phyloP scores from a whole-genome alignment of 495 filamentous ascomycete genomes.

The Glarea lozoyensis region DNA sequence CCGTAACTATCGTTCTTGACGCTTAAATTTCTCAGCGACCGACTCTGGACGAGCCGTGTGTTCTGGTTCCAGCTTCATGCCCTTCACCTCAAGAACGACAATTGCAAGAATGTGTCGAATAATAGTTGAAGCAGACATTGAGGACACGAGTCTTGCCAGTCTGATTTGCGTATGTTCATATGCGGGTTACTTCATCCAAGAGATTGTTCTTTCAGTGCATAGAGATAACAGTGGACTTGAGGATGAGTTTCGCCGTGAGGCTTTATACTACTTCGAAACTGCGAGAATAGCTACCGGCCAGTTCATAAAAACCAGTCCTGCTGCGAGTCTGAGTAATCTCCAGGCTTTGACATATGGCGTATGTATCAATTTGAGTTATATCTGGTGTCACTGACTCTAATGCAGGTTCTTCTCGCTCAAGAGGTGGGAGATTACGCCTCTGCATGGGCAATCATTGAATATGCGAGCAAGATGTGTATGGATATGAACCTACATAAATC shows the following conservation, averaged over 20 bases:
- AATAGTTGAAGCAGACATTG: not conserved
- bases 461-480: slow-evolving; percentile 1
- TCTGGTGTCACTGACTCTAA: not conserved
- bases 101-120: slow-evolving; percentile 1
- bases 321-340: slow-evolving; percentile 1
- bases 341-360: slow-evolving; percentile 7
- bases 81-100: slow-evolving; percentile 5
- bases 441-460: slow-evolving; percentile 1
- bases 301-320: not conserved
- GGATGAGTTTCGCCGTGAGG: not conserved
- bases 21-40: not conserved
- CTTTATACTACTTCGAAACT: slow-evolving; percentile 1
- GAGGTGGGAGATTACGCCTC: slow-evolving; percentile 6
- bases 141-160: not conserved
- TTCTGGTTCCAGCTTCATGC: slow-evolving; percentile 2
- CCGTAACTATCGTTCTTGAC: not conserved
- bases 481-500: slow-evolving; percentile 6
- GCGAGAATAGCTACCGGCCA: not conserved
- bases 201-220: slow-evolving; percentile 3
- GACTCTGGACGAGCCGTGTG: slow-evolving; percentile 5
- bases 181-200: slow-evolving; percentile 10
- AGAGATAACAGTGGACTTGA: slow-evolving; percentile 1
- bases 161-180: slow-evolving; percentile 6
- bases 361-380: not conserved
- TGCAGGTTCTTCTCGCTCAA: slow-evolving; percentile 6